Evolutionary conservation across 257 asterid species (phyloP), one percentile per base, ranked within the genome.

Genomic region (Fraxinus anomala): DNA sequence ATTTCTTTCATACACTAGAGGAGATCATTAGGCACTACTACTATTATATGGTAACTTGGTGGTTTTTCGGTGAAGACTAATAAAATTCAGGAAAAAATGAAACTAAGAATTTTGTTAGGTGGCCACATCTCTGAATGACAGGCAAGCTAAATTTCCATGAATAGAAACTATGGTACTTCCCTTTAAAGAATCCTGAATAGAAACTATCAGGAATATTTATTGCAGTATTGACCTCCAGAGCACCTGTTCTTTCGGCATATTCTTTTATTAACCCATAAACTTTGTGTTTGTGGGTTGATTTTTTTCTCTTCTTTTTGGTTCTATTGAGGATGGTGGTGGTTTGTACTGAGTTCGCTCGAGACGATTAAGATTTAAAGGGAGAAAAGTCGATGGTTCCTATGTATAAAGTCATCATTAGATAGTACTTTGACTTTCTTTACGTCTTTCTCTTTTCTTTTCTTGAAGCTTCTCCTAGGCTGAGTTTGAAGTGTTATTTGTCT

Each of bases 401-500:
- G 56, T 16, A 10, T 19, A 36, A 70, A 40, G 31, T 63, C n/a
- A 61, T 16, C 44, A 63, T 19, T 8, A 5, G 28, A n/a, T 36
- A 30, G 71, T 36, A 36, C 11, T 51, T 56, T 51, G 17, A 16
- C 44, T 70, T 3, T n/a, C 28, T 23, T 31, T 30, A 17, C 59
- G 44, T 21, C 34, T 59, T 28, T 17, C 11, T 68, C n/a, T 17
- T 75, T 44, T 63, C 49, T 75, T 71, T 28, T 11, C 30, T 51
- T 0, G 63, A 51, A 51, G 19, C 2, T 51, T 51, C 63, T 51
- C 24, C 24, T 51, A 19, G n/a, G 56, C 21, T 11, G 28, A 72
- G 1, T 51, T 44, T 39, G 36, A 65, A 7, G 8, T 42, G 28
- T 73, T 47, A 33, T 47, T 39, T 54, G 44, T 82, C 79, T 51